These are phyloP conservation scores for Penicillium sp. DNA, from an alignment of 2,329 filamentous ascomycete genomes.

Conservation along the genomic window DNA sequence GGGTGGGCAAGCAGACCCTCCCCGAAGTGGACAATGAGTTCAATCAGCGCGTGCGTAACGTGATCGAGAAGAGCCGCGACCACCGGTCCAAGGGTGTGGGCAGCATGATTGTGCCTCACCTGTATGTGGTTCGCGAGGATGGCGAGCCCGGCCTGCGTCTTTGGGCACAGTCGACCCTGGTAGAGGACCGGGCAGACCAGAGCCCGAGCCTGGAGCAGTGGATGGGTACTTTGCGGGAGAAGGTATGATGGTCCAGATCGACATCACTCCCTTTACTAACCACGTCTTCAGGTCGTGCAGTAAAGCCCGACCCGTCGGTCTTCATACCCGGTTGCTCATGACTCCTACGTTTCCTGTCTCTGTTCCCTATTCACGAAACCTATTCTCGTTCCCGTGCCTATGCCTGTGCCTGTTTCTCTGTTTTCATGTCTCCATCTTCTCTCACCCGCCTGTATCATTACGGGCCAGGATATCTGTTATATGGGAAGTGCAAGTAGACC, in stretches of 20 bases:
- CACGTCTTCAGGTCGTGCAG: slow-evolving; percentile 15
- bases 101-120: slow-evolving; percentile 85
- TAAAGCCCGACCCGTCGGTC: slow-evolving; percentile 2
- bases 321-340: slow-evolving; percentile 1
- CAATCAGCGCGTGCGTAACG: slow-evolving; percentile 86
- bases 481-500: slow-evolving; percentile 18
- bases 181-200: slow-evolving; percentile 94
- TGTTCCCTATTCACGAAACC: too few species aligned
- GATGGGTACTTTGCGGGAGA: slow-evolving; percentile 88
- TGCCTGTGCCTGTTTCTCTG: too few species aligned
- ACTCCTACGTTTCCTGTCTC: slow-evolving; percentile 4
- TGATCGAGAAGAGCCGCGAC: slow-evolving; percentile 88
- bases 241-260: slow-evolving; percentile 59
- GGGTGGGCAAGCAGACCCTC: slow-evolving; percentile 84
- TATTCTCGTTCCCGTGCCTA: too few species aligned
- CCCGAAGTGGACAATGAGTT: slow-evolving; percentile 93
- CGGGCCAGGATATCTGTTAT: slow-evolving; percentile 13
- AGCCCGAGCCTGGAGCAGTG: slow-evolving; percentile 90
- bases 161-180: slow-evolving; percentile 93
- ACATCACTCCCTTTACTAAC: slow-evolving; percentile 7
- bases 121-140: slow-evolving; percentile 93
- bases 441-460: slow-evolving; percentile 20
- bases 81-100: slow-evolving; percentile 83
- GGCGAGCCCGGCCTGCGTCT: slow-evolving; percentile 92
- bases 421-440: background rate